Base-by-base conservation (phyloP, 140 eudicot genomes). In the Senecio squalidus region DNA sequence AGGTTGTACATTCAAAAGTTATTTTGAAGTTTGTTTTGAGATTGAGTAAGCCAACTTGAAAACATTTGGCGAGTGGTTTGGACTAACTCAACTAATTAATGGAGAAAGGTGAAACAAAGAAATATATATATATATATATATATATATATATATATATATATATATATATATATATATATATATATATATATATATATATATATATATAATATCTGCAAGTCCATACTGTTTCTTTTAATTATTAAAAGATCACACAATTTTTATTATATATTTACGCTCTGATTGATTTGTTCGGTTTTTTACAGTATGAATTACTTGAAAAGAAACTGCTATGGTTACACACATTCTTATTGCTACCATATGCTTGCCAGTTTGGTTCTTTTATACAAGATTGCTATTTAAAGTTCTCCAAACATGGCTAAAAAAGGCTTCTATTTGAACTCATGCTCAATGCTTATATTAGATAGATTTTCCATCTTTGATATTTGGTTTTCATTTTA, bases 221-320 rank as follows among this genome's bases (percentile, higher is more conserved):
- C 36, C 33, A 34, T 34, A 3, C 8, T 62, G 58, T 28, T 51
- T 20, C 15, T 65, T 40, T 45, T 31, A 18, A 13, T 65, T 52
- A 51, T 47, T 40, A 11, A 9, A 17, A 65, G 55, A 53, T 9
- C 50, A 27, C 2, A 14, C 71, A 27, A 39, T 40, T 54, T 54
- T 22, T 27, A 2, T 27, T 26, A 54, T 33, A 1, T 66, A 36
- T 10, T 66, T 9, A 27, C 1, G 39, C 9, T 40, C 6, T 40
- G 11, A 51, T 66, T 54, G 63, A 66, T 31, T 21, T 67, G 33
- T 44, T 44, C 44, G 63, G 54, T 31, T 21, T 67, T 23, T 44
- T 44, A 30, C 17, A 9, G 15, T 27, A 38, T 24, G 6, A n/a
- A 52, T 65, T 24, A 55, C 24, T 20, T 41, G 45, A 66, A 40